phyloP scores from a whole-genome alignment of 495 filamentous ascomycete genomes.

The Aspergillus homomorphus region DNA sequence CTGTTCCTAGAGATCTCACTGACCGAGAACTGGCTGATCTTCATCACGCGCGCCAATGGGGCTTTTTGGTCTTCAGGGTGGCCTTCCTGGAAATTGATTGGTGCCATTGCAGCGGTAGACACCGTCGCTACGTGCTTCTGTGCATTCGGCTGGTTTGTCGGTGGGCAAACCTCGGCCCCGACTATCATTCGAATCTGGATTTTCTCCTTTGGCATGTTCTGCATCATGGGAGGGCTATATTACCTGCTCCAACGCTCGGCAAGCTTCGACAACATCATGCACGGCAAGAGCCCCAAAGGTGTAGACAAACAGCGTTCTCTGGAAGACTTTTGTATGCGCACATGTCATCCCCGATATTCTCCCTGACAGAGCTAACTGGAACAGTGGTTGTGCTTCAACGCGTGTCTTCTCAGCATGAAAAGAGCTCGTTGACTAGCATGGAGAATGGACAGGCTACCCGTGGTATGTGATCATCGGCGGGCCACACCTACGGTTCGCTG shows the following conservation, averaged over 20 bases:
- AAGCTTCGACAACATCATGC: constrained; percentile 88
- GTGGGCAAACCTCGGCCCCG: constrained; percentile 65
- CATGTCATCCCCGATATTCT: neutral
- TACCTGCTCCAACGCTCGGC: constrained; percentile 72
- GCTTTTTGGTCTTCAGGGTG: constrained; percentile 75
- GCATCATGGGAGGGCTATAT: constrained; percentile 63
- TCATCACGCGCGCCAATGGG: constrained; percentile 87
- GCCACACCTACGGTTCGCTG: neutral
- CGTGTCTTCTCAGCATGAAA: constrained; percentile 18
- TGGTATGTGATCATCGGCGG: constrained; percentile 2
- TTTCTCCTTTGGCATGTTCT: constrained; percentile 84
- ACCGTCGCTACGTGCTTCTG: constrained; percentile 79
- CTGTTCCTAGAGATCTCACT: constrained; percentile 88
- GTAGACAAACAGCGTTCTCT: constrained; percentile 65
- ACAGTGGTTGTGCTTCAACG: constrained; percentile 22
- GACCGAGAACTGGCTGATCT: constrained; percentile 95
- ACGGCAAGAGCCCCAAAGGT: constrained; percentile 77
- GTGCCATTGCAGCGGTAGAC: constrained; percentile 77
- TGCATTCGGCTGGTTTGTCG: constrained; percentile 75
- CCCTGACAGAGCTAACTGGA: neutral
- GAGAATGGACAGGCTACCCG: constrained; percentile 6
- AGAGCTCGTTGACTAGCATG: constrained; percentile 9
- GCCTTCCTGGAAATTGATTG: constrained; percentile 76
- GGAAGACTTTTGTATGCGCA: constrained; percentile 78
- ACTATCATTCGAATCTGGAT: constrained; percentile 84